Base-by-base conservation (phyloP, 1,284 basidiomycete genomes). In the Sporisorium iseilematis-ciliati region DNA sequence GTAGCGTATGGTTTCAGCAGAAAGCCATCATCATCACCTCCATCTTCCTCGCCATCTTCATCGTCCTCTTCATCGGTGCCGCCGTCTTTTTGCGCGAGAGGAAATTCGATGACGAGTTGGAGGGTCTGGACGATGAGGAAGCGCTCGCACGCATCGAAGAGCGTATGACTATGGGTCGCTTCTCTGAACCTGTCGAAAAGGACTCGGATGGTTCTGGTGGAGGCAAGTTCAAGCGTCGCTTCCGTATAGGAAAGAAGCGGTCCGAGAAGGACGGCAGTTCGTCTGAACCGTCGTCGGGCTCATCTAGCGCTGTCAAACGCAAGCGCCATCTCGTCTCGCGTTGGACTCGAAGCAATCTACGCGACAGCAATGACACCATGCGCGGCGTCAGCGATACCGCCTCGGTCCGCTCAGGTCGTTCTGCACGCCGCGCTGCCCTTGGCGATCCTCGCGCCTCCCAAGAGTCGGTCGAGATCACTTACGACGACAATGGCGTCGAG, bases 31-130 rank as follows among this genome's bases (percentile, higher is more conserved):
- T 84, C 68, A 80, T 84, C 60, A 77, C 70, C 25, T 82, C 82
- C 7, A 72, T 80, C 64, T 84, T 83, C 69, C 75, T 85, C 21
- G 82, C 83, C 65, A 83, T 85, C 59, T 80, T 85, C 50, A 84
- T 85, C 59, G 77, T 84, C 11, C 73, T 85, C 54, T 79, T 83
- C 61, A 83, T 85, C 48, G 80, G 82, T 25, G 65, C 79, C 26
- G 74, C 82, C 46, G 83, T 84, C 58, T 84, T 83, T 57, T 56
- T 85, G 3, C 71, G 80, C 42, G 82, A 84, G 46, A 70, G 76
- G n/a, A 70, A 79, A 38, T 66, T 74, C 4, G 74, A 77, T 23
- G 65, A 79, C 38, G 78, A 80, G 57, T 56, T 73, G 3, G 66
- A 42, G 11, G 66, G 53, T 31, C 48, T 70, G 25, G 75, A 80